A percentile compares a stretch with the other conserved stretches of the same genome.
Conservation (phyloP, 352 stramenopile species). For the Phytophthora agathidicida region DNA sequence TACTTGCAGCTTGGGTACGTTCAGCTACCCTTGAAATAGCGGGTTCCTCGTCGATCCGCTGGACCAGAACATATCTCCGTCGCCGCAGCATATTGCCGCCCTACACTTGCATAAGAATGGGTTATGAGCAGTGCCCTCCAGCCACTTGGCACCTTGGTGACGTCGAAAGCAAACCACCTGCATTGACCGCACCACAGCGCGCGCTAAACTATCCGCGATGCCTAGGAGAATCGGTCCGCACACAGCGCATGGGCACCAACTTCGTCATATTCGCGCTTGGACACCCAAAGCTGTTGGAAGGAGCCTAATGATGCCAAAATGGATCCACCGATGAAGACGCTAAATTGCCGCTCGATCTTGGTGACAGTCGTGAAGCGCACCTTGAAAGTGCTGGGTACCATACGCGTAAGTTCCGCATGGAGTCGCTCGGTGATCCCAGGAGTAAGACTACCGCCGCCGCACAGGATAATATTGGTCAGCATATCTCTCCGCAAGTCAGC, state of each 20-base stretch:
- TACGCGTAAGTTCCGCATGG: constrained; percentile 73
- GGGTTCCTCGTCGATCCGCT: constrained; percentile 16
- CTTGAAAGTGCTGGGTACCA: constrained; percentile 88
- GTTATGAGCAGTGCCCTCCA: constrained; percentile 2
- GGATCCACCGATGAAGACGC: constrained; percentile 87
- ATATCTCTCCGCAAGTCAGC: constrained; percentile 84
- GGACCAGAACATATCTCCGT: constrained; percentile 6
- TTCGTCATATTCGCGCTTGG: constrained; percentile 87
- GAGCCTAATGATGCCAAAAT: constrained; percentile 88
- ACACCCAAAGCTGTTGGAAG: constrained; percentile 91
- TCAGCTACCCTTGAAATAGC: constrained; percentile 23
- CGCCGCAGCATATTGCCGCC: background rate
- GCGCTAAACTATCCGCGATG: constrained; percentile 7
- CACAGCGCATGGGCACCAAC: constrained; percentile 69
- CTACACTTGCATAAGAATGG: constrained; percentile 16
- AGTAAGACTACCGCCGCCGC: constrained; percentile 77
- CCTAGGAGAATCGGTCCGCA: constrained; percentile 72
- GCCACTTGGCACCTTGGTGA: background rate
- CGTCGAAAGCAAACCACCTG: constrained; percentile 14
- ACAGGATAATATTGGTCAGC: constrained; percentile 89
- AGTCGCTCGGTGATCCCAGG: constrained; percentile 81
- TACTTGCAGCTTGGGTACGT: background rate
- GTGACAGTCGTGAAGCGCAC: constrained; percentile 85
- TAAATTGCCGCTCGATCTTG: constrained; percentile 88
- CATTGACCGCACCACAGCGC: constrained; percentile 15